phyloP scores from a whole-genome alignment of 2,329 filamentous ascomycete species.

The Botrytis squamosa region DNA sequence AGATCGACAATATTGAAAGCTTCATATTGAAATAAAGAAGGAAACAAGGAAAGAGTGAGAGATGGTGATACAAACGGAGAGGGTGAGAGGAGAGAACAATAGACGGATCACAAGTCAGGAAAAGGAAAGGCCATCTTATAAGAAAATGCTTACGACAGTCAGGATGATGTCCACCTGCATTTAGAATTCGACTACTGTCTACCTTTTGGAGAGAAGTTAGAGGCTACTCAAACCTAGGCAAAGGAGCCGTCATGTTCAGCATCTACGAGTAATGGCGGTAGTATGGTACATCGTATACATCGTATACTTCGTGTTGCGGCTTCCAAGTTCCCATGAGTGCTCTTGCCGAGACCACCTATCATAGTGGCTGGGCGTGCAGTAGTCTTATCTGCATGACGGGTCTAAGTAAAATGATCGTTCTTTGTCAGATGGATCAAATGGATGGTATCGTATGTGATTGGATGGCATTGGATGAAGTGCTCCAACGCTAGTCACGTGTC shows the following conservation, averaged over 20 bases:
- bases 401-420: not conserved
- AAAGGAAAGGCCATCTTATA: not conserved
- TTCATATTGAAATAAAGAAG: conserved; percentile 1
- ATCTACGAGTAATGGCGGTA: not conserved
- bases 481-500: not conserved
- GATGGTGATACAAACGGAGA: not conserved
- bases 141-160: too few species aligned
- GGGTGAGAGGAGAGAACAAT: not conserved
- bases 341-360: not conserved
- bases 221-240: not conserved
- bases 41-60: not conserved
- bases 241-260: not conserved
- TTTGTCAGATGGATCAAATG: not conserved
- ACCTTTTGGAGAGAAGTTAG: not conserved
- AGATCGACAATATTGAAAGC: not conserved
- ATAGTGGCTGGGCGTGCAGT: not conserved
- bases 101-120: too few species aligned
- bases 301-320: too few species aligned
- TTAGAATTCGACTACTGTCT: not conserved
- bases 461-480: not conserved
- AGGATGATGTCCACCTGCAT: not conserved
- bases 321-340: not conserved
- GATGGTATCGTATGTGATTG: not conserved
- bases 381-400: not conserved
- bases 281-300: not conserved